Percentiles rank a stretch among this genome's conserved stretches.
These are phyloP conservation scores for Thinopyrum elongatum DNA, from an alignment of 176 grass and related monocot genomes.

Conservation along the genomic window DNA sequence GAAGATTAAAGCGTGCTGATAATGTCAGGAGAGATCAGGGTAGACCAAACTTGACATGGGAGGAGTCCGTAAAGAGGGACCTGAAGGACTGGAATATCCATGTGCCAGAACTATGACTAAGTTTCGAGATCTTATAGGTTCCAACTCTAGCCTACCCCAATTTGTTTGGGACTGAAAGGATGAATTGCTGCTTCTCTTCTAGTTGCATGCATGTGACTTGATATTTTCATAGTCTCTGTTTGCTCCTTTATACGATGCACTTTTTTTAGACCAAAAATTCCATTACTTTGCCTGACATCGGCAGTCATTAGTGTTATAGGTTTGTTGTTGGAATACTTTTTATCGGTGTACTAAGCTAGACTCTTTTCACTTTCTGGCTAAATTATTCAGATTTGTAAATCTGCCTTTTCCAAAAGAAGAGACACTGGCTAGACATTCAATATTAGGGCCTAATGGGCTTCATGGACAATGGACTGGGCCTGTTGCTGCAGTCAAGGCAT, in stretches of 20 bases:
- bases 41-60: too few species aligned
- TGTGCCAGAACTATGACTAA: too few species aligned
- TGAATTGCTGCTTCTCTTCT: neutral
- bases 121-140: too few species aligned
- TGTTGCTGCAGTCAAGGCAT: constrained; percentile 83
- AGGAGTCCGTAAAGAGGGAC: too few species aligned
- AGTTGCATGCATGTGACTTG: neutral
- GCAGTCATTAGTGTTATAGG: constrained; percentile 19
- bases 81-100: too few species aligned
- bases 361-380: constrained; percentile 7
- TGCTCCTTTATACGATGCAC: neutral
- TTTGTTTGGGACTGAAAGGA: too few species aligned
- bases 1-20: too few species aligned
- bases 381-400: constrained; percentile 67
- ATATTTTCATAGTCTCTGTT: constrained; percentile 13
- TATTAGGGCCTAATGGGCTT: constrained; percentile 96
- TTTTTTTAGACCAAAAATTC: neutral
- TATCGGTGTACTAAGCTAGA: neutral
- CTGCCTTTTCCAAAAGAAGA: constrained; percentile 89
- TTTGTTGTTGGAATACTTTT: constrained; percentile 8
- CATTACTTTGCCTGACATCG: neutral
- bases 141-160: too few species aligned
- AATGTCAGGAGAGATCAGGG: too few species aligned
- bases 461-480: constrained; percentile 61
- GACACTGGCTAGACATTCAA: constrained; percentile 96